Base-by-base conservation (phyloP, 2,329 filamentous ascomycete species). In the Rosellinia necatrix region DNA sequence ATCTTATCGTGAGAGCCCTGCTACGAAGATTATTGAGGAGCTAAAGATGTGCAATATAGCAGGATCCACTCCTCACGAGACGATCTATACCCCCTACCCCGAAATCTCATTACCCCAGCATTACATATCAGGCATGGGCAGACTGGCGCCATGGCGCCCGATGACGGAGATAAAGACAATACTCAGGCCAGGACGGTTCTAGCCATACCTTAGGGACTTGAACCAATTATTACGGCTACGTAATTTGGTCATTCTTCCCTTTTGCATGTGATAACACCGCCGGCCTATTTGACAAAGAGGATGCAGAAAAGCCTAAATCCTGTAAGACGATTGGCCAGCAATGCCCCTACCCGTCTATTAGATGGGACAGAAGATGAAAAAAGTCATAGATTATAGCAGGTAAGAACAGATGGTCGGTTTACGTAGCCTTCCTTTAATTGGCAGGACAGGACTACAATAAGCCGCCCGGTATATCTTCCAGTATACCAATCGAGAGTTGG, bases 161-260 rank as follows among this genome's bases (percentile, higher is more conserved):
- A 67, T 67, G 66, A 66, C 65, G 65, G 65, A 67, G 65, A 67
- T 67, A 67, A 64, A 65, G 32, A 38, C 50, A 15, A 49, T 32
- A 56, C 35, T 54, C 42, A 59, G 44, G 50, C 13, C 34, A 37
- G 19, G 34, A 37, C 13, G 19, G 27, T 30, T 13, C 13, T 7
- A 6, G 13, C 34, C 13, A 37, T 6, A 27, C 19, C 37, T 32
- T 34, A 32, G 13, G 42, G 22, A 12, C 12, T 27, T 6, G 19
- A 34, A 13, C 27, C 22, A 44, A 42, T 38, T 21, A 42, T 46
- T 9, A 29, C 6, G 13, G 3, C n/a, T 37, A 38, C n/a, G 35
- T 38, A 38, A 38, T 38, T 10, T 21, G 19, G 17, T 3, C 5
- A 38, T 38, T 38, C 8, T 21, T 38, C 17, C 5, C 6, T 38